These are phyloP conservation scores for Malassezia sympodialis DNA, from an alignment of 1,284 basidiomycete genomes.

Conservation along the genomic window DNA sequence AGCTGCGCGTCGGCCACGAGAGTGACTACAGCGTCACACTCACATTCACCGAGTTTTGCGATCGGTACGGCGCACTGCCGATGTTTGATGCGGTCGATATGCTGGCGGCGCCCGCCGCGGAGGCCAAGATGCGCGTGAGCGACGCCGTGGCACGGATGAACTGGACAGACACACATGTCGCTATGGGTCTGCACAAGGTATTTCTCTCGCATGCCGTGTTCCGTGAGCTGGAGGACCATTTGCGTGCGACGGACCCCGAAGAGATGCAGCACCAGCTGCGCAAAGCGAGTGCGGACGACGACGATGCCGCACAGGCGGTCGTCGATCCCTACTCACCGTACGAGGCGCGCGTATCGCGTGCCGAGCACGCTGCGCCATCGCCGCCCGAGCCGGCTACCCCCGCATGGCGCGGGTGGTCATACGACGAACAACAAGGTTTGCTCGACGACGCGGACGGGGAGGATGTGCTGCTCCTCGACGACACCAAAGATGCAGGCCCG, in stretches of 20 bases:
- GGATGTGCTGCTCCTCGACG: slow-evolving; percentile 1
- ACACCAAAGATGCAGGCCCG: slow-evolving; percentile 55
- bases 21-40: slow-evolving; percentile 58
- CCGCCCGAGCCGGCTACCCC: background rate
- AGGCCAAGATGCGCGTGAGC: slow-evolving; percentile 48
- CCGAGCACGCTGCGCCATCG: background rate
- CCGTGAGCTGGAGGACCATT: slow-evolving; percentile 75
- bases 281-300: slow-evolving; percentile 58
- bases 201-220: slow-evolving; percentile 81
- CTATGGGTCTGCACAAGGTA: slow-evolving; percentile 66
- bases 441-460: slow-evolving; percentile 1
- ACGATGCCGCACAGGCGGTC: slow-evolving; percentile 55
- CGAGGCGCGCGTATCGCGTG: background rate
- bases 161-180: slow-evolving; percentile 64
- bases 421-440: slow-evolving; percentile 6
- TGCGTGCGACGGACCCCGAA: slow-evolving; percentile 61
- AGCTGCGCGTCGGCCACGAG: slow-evolving; percentile 53
- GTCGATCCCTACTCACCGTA: slow-evolving; percentile 57
- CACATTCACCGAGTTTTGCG: slow-evolving; percentile 76
- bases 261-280: slow-evolving; percentile 50
- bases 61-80: slow-evolving; percentile 52
- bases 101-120: slow-evolving; percentile 54
- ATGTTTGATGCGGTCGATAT: slow-evolving; percentile 33
- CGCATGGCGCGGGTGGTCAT: background rate
- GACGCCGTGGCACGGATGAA: slow-evolving; percentile 57